A percentile compares a stretch with the other conserved stretches of the same genome.
Conservation (phyloP, 2,329 filamentous ascomycete genomes). For the Grosmannia huntii region DNA sequence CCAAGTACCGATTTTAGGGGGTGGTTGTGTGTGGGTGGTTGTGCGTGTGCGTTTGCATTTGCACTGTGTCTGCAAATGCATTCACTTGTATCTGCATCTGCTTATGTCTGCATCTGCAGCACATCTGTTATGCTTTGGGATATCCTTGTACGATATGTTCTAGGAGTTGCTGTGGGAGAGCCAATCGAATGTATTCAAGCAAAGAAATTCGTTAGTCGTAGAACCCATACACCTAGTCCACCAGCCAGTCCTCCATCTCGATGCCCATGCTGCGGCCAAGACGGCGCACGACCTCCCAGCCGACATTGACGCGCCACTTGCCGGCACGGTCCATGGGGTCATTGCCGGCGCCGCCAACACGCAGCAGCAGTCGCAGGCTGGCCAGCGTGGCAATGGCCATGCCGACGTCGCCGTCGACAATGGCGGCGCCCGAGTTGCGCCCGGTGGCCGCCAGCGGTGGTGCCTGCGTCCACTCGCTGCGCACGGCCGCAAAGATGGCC, state of each 20-base stretch:
- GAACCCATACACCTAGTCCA: too few species aligned
- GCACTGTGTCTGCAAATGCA: too few species aligned
- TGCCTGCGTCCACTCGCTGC: conserved; percentile 37
- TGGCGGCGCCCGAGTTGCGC: conserved; percentile 14
- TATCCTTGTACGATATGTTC: not conserved
- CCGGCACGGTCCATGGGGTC: conserved; percentile 57
- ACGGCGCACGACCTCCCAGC: conserved; percentile 61
- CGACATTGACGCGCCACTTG: conserved; percentile 67
- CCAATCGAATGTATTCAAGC: not conserved
- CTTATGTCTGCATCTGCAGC: not conserved
- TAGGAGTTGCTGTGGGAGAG: not conserved
- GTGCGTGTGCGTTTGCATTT: not conserved
- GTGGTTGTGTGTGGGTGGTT: not conserved
- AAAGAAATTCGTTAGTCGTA: too few species aligned
- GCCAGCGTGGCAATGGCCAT: conserved; percentile 60
- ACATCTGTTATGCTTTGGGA: not conserved
- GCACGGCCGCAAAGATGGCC: conserved; percentile 60
- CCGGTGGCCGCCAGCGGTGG: conserved; percentile 13
- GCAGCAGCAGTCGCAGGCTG: conserved; percentile 55
- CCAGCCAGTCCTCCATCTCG: conserved; percentile 67
- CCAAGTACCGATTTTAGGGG: conserved; percentile 35
- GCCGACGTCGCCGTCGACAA: conserved; percentile 42
- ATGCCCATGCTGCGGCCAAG: conserved; percentile 62
- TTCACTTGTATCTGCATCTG: too few species aligned
- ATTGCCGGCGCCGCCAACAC: conserved; percentile 41